Evolutionary conservation across 78 protist species (phyloP), one percentile per base, ranked within the genome.

Genomic region (Capsaspora owczarzaki): DNA sequence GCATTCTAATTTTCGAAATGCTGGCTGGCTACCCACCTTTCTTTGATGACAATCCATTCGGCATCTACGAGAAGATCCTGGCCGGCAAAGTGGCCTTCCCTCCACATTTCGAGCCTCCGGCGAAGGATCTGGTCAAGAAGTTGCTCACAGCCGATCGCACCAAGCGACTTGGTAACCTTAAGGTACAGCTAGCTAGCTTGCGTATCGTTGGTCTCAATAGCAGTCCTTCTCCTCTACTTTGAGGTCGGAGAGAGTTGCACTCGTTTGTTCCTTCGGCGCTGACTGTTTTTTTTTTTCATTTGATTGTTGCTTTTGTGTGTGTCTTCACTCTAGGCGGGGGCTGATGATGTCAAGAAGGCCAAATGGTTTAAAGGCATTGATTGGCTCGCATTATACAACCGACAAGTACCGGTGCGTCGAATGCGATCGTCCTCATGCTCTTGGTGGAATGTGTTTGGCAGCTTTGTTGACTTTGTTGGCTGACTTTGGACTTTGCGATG

Each of bases 331-430:
- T 44, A 78, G 80, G 76, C 56, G 37, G 98, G 97, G 6, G 92
- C 93, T 6, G 87, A 66, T 19, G 96, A 96, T 79, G 86, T 96
- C 49, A 90, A 89, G 87, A 83, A 81, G 61, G 98, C 95, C 85
- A 69, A 78, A 44, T 96, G 95, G 93, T 95, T 91, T 84, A 77
- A 85, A 29, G 96, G 89, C 29, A 72, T 93, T 6, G 76, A 90
- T 76, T 96, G 96, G 96, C 87, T 82, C 6, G 74, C 16, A 37
- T 2, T 20, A 6, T 33, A 19, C 41, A n/a, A 1, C 43, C 37
- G 5, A 74, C 78, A 43, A 4, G 29, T 47, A 8, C 27, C 38
- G 41, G 29, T 29, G 29, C 5, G 29, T 74, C 2, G n/a, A n/a
- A n/a, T n/a, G n/a, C n/a, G n/a, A n/a, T n/a, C n/a, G n/a, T n/a